A percentile compares a stretch with the other conserved stretches of the same genome.
These are phyloP conservation scores for Clonostachys byssicola DNA, from an alignment of 2,329 filamentous ascomycete species.

Conservation along the genomic window DNA sequence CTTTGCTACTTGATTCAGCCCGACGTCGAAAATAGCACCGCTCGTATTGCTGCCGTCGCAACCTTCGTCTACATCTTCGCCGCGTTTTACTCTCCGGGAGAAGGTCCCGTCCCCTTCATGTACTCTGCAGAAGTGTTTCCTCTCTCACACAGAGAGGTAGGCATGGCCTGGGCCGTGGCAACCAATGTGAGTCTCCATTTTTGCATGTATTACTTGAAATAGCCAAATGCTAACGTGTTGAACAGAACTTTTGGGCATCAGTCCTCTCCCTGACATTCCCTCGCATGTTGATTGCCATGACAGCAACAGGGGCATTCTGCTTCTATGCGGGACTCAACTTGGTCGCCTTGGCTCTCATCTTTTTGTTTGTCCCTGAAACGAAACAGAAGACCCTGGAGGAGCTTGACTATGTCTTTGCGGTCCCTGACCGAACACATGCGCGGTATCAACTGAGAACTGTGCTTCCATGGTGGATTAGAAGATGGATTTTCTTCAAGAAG, in stretches of 20 bases:
- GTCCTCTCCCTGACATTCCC: conserved; percentile 32
- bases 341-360: conserved; percentile 58
- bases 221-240: too few relatives aligned
- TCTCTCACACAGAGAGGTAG: conserved; percentile 43
- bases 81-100: conserved; percentile 33
- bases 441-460: conserved; percentile 23
- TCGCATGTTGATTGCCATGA: conserved; percentile 35
- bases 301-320: conserved; percentile 43
- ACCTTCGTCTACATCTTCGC: conserved; percentile 48
- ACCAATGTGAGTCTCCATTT: conserved; percentile 16
- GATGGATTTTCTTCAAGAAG: conserved; percentile 15
- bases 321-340: conserved; percentile 60
- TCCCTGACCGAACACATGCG: conserved; percentile 22
- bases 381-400: conserved; percentile 38
- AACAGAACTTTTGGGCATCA: conserved; percentile 14
- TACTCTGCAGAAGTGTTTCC: conserved; percentile 53
- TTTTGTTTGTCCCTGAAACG: conserved; percentile 54
- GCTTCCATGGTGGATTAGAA: conserved; percentile 24
- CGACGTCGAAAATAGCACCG: conserved; percentile 17
- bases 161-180: conserved; percentile 20
- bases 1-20: conserved; percentile 40
- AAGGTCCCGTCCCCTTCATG: conserved; percentile 24
- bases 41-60: conserved; percentile 38
- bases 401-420: conserved; percentile 29
- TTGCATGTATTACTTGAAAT: neutral